A percentile compares a stretch with the other conserved stretches of the same genome.
These are phyloP conservation scores for Aspergillus costaricaensis DNA, from an alignment of 2,329 filamentous ascomycete genomes.

Conservation along the genomic window DNA sequence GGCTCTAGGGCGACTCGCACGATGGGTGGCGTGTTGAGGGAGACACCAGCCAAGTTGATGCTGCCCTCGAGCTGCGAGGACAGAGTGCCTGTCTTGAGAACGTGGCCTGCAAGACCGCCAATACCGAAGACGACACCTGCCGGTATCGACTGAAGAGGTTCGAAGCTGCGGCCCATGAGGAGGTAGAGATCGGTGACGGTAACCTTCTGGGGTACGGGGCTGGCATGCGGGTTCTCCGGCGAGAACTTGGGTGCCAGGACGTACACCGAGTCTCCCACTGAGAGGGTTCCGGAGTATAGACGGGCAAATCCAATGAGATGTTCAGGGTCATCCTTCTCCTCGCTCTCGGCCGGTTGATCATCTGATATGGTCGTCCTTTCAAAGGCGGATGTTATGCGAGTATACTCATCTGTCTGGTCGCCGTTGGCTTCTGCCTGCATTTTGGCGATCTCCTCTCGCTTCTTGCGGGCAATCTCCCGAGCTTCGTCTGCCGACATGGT, in stretches of 20 bases:
- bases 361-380: constrained; percentile 60
- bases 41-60: constrained; percentile 86
- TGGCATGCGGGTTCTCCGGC: constrained; percentile 70
- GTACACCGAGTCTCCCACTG: constrained; percentile 86
- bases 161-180: constrained; percentile 89
- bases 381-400: constrained; percentile 63
- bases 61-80: constrained; percentile 84
- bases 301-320: constrained; percentile 93
- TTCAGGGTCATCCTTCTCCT: constrained; percentile 71
- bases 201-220: constrained; percentile 76
- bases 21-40: constrained; percentile 80
- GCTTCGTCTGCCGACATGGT: constrained; percentile 86
- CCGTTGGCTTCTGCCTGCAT: constrained; percentile 64
- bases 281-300: constrained; percentile 86
- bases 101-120: constrained; percentile 83
- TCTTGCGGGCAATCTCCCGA: constrained; percentile 80
- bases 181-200: constrained; percentile 88
- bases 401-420: constrained; percentile 50
- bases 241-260: constrained; percentile 93
- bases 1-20: constrained; percentile 96
- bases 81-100: constrained; percentile 93
- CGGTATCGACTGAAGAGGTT: constrained; percentile 79
- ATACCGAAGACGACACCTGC: constrained; percentile 96
- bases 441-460: constrained; percentile 82
- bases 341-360: constrained; percentile 51